Percentiles rank a stretch among this genome's conserved stretches.
Evolutionary conservation across 1,139 yeast genomes (phyloP).

Genomic region (Pichia sp.): DNA sequence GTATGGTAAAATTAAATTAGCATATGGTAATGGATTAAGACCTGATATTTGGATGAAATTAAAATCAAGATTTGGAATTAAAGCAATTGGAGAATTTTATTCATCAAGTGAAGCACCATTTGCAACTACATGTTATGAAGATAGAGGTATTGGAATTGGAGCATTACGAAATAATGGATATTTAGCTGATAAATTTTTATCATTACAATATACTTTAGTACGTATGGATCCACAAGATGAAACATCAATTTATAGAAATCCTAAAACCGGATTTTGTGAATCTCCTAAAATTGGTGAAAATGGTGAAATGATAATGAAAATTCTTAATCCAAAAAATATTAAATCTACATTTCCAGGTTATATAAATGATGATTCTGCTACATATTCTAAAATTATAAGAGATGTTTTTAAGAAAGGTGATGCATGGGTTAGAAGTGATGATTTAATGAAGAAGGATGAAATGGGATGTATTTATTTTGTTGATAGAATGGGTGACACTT

Average conservation of each 20-base stretch:
- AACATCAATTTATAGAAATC: constrained; percentile 62
- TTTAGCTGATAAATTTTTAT: constrained; percentile 47
- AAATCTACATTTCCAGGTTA: constrained; percentile 87
- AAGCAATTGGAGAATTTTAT: constrained; percentile 82
- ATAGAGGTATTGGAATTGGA: constrained; percentile 71
- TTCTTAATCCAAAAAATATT: constrained; percentile 55
- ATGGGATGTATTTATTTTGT: constrained; percentile 76
- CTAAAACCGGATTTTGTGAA: constrained; percentile 52
- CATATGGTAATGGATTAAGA: constrained; percentile 90
- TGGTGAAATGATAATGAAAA: constrained; percentile 80
- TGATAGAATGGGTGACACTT: constrained; percentile 92
- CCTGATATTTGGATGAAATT: constrained; percentile 87
- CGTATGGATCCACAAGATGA: constrained; percentile 82
- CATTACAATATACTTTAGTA: constrained; percentile 54
- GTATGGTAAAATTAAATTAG: constrained; percentile 58
- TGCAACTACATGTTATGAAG: constrained; percentile 83
- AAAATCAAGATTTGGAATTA: constrained; percentile 68
- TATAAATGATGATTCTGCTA: constrained; percentile 71
- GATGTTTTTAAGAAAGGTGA: constrained; percentile 82
- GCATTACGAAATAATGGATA: constrained; percentile 84
- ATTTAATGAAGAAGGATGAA: constrained; percentile 62
- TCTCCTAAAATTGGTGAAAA: constrained; percentile 54
- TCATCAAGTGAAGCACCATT: constrained; percentile 93
- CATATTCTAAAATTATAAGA: constrained; percentile 63
- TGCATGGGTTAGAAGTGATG: constrained; percentile 89